Conservation (phyloP, 2,329 filamentous ascomycete species). For the Arachnomyces sp. region DNA sequence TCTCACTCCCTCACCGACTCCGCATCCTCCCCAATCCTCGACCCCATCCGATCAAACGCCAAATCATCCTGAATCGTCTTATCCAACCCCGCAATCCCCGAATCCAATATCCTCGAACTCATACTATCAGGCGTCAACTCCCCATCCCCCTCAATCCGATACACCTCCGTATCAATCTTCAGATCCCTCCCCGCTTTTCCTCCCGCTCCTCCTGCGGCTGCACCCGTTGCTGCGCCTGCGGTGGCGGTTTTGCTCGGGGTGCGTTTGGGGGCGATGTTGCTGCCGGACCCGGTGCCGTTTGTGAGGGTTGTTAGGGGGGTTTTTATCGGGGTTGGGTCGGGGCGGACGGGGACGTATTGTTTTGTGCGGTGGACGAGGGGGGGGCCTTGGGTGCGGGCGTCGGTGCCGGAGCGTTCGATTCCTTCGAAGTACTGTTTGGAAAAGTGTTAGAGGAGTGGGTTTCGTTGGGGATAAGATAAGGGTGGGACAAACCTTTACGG, state of each 20-base stretch:
- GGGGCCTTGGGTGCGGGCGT: slow-evolving; percentile 36
- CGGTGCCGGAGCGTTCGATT: slow-evolving; percentile 57
- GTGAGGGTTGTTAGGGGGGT: slow-evolving; percentile 11
- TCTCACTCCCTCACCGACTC: no score
- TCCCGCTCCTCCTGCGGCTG: no score
- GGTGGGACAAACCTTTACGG: slow-evolving; percentile 45
- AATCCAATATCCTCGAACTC: slow-evolving; percentile 41
- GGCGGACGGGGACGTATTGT: slow-evolving; percentile 14
- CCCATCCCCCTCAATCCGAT: slow-evolving; percentile 30
- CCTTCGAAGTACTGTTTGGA: slow-evolving; percentile 60
- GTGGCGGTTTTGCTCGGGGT: not conserved
- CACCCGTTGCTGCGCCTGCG: no score
- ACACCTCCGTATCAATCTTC: slow-evolving; percentile 37
- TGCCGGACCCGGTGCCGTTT: not conserved
- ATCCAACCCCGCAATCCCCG: slow-evolving; percentile 36
- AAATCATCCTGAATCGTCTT: slow-evolving; percentile 34
- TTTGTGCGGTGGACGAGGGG: slow-evolving; percentile 34
- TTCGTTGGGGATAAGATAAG: no score
- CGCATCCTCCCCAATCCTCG: slow-evolving; percentile 21
- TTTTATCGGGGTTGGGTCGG: slow-evolving; percentile 23
- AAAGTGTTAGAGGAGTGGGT: not conserved
- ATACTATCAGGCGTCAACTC: slow-evolving; percentile 43
- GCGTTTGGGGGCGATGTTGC: slow-evolving; percentile 1
- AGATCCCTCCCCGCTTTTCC: slow-evolving; percentile 25
- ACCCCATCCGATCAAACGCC: slow-evolving; percentile 37